Conservation (phyloP, 2,329 filamentous ascomycete genomes). For the Verticillium zaregamsianum region DNA sequence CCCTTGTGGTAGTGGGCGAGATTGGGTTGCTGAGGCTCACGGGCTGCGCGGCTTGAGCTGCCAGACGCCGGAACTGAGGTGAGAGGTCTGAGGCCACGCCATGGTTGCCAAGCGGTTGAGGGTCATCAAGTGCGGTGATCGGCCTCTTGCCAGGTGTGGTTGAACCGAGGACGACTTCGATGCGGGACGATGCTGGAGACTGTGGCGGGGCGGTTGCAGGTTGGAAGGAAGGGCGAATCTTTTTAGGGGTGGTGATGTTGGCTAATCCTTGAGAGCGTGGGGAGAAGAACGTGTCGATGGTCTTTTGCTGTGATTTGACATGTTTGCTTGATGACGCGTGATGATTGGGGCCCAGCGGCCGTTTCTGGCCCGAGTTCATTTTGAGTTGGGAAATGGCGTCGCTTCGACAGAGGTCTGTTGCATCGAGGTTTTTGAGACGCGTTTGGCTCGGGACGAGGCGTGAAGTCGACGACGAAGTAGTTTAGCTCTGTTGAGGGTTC, state of each 20-base stretch:
- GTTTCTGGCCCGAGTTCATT: background rate
- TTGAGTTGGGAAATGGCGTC: background rate
- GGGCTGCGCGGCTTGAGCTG: slow-evolving; percentile 5
- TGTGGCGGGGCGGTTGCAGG: background rate
- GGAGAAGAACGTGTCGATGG: background rate
- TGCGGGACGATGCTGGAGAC: slow-evolving; percentile 3
- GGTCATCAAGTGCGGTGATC: background rate
- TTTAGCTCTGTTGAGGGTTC: background rate
- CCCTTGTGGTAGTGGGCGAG: background rate
- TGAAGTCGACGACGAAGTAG: background rate
- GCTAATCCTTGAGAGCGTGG: background rate
- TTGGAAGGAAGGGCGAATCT: background rate
- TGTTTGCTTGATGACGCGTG: background rate
- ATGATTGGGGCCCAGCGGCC: background rate
- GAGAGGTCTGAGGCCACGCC: slow-evolving; percentile 17
- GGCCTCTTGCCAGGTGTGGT: background rate
- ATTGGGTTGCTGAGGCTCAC: slow-evolving; percentile 10
- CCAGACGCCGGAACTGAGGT: slow-evolving; percentile 9
- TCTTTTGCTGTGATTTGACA: background rate
- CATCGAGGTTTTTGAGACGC: background rate
- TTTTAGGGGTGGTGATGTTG: background rate
- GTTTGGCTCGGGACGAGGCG: background rate
- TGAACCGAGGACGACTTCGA: slow-evolving; percentile 9
- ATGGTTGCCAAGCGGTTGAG: background rate
- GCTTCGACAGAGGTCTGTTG: background rate